phyloP scores from a whole-genome alignment of 2,329 filamentous ascomycete species.

The Dactylonectria macrodidyma region DNA sequence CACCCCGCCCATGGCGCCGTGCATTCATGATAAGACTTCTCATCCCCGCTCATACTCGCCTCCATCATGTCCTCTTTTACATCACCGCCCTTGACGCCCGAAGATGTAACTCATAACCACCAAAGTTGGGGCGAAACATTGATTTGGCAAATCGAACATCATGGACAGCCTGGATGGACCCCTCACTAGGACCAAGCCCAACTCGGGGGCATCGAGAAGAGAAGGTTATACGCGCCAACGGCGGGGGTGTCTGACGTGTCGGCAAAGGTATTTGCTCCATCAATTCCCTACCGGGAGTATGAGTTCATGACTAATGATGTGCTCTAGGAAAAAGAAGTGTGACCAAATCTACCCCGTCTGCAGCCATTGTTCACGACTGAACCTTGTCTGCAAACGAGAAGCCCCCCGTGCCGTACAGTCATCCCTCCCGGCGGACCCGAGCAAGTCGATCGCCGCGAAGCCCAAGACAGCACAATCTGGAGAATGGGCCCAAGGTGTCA shows the following conservation, averaged over 20 bases:
- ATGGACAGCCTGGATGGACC: slow-evolving; percentile 4
- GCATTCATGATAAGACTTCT: not conserved
- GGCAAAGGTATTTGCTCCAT: slow-evolving; percentile 26
- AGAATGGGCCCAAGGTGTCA: not conserved
- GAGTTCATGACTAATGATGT: not conserved
- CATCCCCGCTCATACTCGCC: slow-evolving; percentile 25
- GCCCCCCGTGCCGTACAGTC: slow-evolving; percentile 17
- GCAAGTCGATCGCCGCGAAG: not conserved
- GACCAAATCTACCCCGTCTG: slow-evolving; percentile 36
- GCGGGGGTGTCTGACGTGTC: slow-evolving; percentile 41
- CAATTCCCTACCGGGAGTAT: not conserved
- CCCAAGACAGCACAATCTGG: not conserved
- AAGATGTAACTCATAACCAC: not conserved
- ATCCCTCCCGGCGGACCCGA: not conserved
- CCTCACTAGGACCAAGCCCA: not conserved
- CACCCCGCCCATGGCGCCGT: slow-evolving; percentile 39
- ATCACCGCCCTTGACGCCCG: slow-evolving; percentile 21
- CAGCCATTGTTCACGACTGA: slow-evolving; percentile 37
- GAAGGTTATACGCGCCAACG: slow-evolving; percentile 41
- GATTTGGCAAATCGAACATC: not conserved
- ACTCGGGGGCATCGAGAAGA: slow-evolving; percentile 2
- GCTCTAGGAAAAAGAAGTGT: slow-evolving; percentile 37
- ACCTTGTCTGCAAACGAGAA: slow-evolving; percentile 36
- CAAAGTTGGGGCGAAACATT: no score
- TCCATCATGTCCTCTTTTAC: slow-evolving; percentile 1